These are phyloP conservation scores for Nitzschia inconspicua DNA, from an alignment of 108 stramenopile species.

Conservation along the genomic window DNA sequence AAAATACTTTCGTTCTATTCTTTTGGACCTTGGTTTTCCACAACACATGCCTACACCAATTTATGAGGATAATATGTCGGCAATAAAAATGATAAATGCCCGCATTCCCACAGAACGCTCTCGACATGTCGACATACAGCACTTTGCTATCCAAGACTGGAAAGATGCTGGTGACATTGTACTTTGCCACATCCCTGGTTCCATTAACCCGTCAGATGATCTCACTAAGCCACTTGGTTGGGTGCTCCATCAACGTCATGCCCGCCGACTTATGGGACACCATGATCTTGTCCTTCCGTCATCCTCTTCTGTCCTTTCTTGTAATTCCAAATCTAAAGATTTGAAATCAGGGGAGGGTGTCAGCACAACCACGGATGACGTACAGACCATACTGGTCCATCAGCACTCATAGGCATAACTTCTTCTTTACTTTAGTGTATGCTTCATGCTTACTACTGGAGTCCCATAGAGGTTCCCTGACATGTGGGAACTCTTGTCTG, in stretches of 20 bases:
- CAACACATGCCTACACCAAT: slow-evolving; percentile 25
- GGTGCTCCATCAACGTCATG: slow-evolving; percentile 28
- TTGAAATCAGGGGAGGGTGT: too few relatives aligned
- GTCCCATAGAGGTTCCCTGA: too few relatives aligned
- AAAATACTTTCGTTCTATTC: slow-evolving; percentile 22
- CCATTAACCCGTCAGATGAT: slow-evolving; percentile 28
- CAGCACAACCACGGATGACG: too few relatives aligned
- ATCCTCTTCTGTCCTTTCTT: neutral
- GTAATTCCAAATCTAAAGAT: too few relatives aligned
- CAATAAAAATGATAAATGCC: slow-evolving; percentile 17
- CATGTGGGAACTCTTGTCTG: too few relatives aligned
- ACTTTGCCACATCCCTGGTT: slow-evolving; percentile 10
- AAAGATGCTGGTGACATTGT: slow-evolving; percentile 4
- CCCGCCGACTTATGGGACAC: slow-evolving; percentile 28
- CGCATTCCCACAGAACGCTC: slow-evolving; percentile 12
- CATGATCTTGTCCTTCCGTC: too few relatives aligned
- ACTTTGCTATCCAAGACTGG: slow-evolving; percentile 36
- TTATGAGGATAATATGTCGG: slow-evolving; percentile 17
- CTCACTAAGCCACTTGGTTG: slow-evolving; percentile 36
- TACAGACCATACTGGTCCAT: too few relatives aligned
- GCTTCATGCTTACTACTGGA: too few relatives aligned
- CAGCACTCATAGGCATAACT: too few relatives aligned
- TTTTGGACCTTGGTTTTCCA: slow-evolving; percentile 24
- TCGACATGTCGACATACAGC: slow-evolving; percentile 21
- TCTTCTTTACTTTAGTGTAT: too few relatives aligned